Conservation (phyloP, 2,329 filamentous ascomycete genomes). For the Sclerotinia minor region DNA sequence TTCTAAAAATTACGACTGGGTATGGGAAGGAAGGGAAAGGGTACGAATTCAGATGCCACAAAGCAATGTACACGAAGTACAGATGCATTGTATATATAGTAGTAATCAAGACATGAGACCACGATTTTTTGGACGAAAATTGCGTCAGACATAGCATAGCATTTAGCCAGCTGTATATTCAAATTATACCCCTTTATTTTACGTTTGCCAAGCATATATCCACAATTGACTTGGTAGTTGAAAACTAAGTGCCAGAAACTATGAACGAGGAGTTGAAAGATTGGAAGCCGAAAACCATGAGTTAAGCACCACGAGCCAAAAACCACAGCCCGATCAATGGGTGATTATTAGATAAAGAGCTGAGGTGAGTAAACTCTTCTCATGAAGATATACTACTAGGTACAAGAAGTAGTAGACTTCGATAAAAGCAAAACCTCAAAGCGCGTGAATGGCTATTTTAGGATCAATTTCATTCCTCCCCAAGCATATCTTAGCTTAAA, state of each 20-base stretch:
- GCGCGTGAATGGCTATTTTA: not conserved
- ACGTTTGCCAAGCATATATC: not conserved
- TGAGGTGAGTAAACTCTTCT: not conserved
- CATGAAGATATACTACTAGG: not conserved
- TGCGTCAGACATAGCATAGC: constrained; percentile 2
- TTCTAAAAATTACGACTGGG: not conserved
- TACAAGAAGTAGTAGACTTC: not conserved
- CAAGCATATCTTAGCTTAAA: not conserved
- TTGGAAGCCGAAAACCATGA: not conserved
- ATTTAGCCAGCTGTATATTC: not conserved
- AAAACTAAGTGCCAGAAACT: not conserved
- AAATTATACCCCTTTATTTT: constrained; percentile 3
- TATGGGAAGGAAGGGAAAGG: constrained; percentile 10
- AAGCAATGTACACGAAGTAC: constrained; percentile 5
- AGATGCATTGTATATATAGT: constrained; percentile 13
- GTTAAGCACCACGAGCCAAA: not conserved
- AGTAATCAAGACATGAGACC: constrained; percentile 9
- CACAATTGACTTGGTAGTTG: not conserved
- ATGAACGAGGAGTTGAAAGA: not conserved
- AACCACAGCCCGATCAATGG: not conserved
- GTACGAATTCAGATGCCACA: constrained; percentile 15
- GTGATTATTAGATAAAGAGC: not conserved
- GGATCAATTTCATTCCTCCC: too few relatives aligned
- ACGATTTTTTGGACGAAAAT: not conserved
- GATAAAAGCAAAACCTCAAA: not conserved